Evolutionary conservation across 2,329 filamentous ascomycete species (phyloP), one percentile per base, ranked within the genome.

Genomic region (Stagonosporopsis tanaceti): DNA sequence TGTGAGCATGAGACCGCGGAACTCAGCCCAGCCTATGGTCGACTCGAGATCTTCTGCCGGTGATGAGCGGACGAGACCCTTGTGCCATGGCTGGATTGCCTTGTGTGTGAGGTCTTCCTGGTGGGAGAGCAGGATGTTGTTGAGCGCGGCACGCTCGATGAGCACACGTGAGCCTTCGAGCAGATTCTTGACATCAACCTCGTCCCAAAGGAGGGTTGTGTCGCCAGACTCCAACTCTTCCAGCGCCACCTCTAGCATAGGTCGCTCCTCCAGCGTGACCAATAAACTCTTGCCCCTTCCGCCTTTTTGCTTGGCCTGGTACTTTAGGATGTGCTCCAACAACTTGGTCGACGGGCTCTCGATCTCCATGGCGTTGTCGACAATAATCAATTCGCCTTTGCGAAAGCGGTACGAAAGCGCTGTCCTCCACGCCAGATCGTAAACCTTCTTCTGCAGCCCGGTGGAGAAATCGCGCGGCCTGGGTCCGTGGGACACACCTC

Each of bases 151-250:
- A 75, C 90, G 87, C 84, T 99, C 95, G 69, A 99, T 87, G 59
- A 99, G 88, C 59, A 99, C 81, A 70, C 93, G 87, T 51, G 91
- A 90, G 51, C 89, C 88, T 80, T 95, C 91, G 65, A 99, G 79
- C 63, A 99, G 78, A 76, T 98, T 91, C 85, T 98, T 99, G 61
- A 99, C 92, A 78, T 98, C 95, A 34, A 99, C 92, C 61, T 96
- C 90, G n/a, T 84, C 80, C 57, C 89, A 81, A 55, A 86, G 84
- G 66, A 93, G 80, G 8, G 89, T 89, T 53, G 87, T 85, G 20
- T 90, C 92, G 54, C 85, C 82, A 72, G 96, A 82, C 44, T 88
- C 88, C 47, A 83, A 83, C 84, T 85, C 60, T 48, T 85, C 83
- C 72, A 97, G 81, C 32, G 89, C 88, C 35, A 82, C 82, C 65